Conservation (phyloP, 768 basidiomycete species). For the Kwoniella bestiolae region DNA sequence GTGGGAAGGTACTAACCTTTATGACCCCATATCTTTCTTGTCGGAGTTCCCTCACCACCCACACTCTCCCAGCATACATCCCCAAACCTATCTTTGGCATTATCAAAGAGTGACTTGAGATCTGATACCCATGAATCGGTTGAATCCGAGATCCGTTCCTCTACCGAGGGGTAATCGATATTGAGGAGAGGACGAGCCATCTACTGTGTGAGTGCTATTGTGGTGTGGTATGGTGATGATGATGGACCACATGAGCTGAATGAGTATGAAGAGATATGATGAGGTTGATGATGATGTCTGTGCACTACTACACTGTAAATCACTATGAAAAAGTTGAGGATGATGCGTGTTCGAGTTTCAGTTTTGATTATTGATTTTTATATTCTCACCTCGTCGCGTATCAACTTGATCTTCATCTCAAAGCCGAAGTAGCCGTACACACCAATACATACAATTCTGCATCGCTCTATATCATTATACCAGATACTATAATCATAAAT, state of each 20-base stretch:
- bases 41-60: slow-evolving; percentile 17
- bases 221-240: background rate
- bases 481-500: too few species aligned
- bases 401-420: too few species aligned
- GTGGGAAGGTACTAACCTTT: slow-evolving; percentile 69
- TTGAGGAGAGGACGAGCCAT: background rate
- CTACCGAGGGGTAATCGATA: slow-evolving; percentile 34
- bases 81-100: slow-evolving; percentile 89
- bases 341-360: too few species aligned
- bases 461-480: too few species aligned
- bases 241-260: background rate
- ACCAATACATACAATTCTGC: too few species aligned
- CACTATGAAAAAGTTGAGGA: too few species aligned
- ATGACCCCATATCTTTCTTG: slow-evolving; percentile 76
- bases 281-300: background rate
- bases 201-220: background rate
- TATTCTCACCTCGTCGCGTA: background rate
- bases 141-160: slow-evolving; percentile 58
- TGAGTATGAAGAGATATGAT: too few species aligned
- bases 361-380: too few species aligned
- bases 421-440: too few species aligned
- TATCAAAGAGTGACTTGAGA: slow-evolving; percentile 73
- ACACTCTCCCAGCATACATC: slow-evolving; percentile 81
- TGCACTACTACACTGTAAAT: background rate
- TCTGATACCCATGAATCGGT: slow-evolving; percentile 79